Evolutionary conservation across 2,329 filamentous ascomycete species (phyloP).

Genomic region (Colletotrichum chlorophyti): DNA sequence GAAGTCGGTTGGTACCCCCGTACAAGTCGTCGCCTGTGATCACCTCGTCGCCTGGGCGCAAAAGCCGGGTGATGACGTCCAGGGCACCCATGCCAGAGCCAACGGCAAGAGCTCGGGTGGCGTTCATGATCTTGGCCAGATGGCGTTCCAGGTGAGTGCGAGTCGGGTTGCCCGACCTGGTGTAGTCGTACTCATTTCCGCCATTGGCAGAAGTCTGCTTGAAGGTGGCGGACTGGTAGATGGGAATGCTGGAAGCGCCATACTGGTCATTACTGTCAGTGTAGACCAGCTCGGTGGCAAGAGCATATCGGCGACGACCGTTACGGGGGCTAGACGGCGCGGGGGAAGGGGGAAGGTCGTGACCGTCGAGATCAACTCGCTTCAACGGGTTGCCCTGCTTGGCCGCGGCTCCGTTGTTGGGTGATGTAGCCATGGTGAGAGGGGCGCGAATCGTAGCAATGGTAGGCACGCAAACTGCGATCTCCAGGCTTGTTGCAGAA

Average conservation of each 20-base stretch:
- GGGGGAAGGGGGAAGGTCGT: constrained; percentile 88
- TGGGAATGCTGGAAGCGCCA: constrained; percentile 93
- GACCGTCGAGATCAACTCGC: constrained; percentile 80
- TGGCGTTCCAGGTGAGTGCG: constrained; percentile 95
- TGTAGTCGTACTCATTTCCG: constrained; percentile 95
- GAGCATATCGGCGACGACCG: constrained; percentile 82
- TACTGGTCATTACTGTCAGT: constrained; percentile 97
- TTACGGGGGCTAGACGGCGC: constrained; percentile 89
- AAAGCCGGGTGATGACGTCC: constrained; percentile 91
- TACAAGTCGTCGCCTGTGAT: constrained; percentile 97
- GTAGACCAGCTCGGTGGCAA: constrained; percentile 96
- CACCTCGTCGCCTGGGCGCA: constrained; percentile 94
- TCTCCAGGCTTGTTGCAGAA: not conserved
- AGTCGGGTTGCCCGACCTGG: constrained; percentile 95
- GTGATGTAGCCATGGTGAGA: constrained; percentile 26
- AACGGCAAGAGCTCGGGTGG: constrained; percentile 87
- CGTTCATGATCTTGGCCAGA: constrained; percentile 98
- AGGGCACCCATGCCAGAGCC: constrained; percentile 97
- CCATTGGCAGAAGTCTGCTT: constrained; percentile 85
- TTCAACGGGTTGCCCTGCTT: constrained; percentile 47
- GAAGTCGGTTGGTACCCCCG: constrained; percentile 89
- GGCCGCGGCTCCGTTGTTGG: constrained; percentile 14
- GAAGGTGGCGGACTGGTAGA: constrained; percentile 98
- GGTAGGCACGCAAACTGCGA: not conserved
- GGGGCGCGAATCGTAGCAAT: not conserved